These are phyloP conservation scores for Auriscalpium orientale DNA, from an alignment of 768 basidiomycete genomes.

Conservation along the genomic window DNA sequence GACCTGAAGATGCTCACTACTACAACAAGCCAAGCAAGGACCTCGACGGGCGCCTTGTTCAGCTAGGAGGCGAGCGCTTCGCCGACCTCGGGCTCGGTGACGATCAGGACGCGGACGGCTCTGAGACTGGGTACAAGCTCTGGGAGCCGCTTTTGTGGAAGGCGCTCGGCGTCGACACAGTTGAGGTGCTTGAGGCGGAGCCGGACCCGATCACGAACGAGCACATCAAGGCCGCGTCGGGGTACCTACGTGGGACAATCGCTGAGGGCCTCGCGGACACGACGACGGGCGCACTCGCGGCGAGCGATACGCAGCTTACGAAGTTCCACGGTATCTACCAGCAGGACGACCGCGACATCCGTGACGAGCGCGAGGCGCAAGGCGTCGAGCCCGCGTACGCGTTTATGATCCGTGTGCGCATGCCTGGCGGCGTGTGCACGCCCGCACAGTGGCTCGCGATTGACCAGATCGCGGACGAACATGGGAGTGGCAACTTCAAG, in stretches of 20 bases:
- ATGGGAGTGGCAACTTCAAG: constrained; percentile 91
- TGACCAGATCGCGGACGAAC: constrained; percentile 94
- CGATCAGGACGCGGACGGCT: constrained; percentile 95
- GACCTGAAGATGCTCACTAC: constrained; percentile 93
- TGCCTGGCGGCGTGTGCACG: constrained; percentile 92
- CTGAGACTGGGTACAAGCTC: constrained; percentile 91
- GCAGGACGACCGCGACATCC: constrained; percentile 97
- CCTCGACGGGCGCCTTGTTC: constrained; percentile 70
- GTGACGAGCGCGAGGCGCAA: constrained; percentile 88
- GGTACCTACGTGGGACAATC: constrained; percentile 93
- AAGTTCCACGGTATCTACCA: constrained; percentile 98
- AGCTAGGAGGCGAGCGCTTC: constrained; percentile 73
- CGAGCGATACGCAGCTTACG: constrained; percentile 88
- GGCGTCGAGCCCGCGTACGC: constrained; percentile 93
- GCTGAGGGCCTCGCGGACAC: constrained; percentile 81
- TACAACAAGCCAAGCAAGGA: constrained; percentile 97
- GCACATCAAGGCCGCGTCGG: constrained; percentile 96
- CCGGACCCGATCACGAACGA: constrained; percentile 98
- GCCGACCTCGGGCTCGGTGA: constrained; percentile 80
- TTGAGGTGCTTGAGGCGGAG: constrained; percentile 87
- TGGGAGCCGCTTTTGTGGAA: constrained; percentile 96
- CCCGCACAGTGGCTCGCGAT: constrained; percentile 92
- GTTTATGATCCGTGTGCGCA: constrained; percentile 98
- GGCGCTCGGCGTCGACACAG: constrained; percentile 80
- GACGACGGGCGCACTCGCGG: constrained; percentile 83